Conservation (phyloP, 495 filamentous ascomycete species). For the Parathielavia hyrcaniae region DNA sequence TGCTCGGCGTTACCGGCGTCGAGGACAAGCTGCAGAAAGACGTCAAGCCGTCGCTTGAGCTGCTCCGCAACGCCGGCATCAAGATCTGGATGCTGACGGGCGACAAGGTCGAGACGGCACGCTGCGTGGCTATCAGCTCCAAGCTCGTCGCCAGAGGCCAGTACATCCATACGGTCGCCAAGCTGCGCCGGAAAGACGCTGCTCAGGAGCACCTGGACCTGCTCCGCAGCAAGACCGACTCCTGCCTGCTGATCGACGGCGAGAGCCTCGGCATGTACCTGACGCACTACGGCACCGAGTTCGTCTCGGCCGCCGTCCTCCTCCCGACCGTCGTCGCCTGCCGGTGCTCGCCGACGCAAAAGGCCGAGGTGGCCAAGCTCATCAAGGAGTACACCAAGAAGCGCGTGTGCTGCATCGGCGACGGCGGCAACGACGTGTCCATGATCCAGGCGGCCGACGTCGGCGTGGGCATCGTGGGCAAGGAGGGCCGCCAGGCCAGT, state of each 20-base stretch:
- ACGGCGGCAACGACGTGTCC: slow-evolving; percentile 96
- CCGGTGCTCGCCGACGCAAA: slow-evolving; percentile 94
- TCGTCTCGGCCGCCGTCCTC: slow-evolving; percentile 80
- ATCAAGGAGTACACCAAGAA: slow-evolving; percentile 92
- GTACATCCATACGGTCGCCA: slow-evolving; percentile 90
- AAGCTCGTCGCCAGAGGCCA: slow-evolving; percentile 93
- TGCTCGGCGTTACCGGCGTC: slow-evolving; percentile 93
- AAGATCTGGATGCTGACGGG: slow-evolving; percentile 99
- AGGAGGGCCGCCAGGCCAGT: slow-evolving; percentile 91
- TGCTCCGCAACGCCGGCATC: slow-evolving; percentile 95
- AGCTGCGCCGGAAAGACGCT: slow-evolving; percentile 66
- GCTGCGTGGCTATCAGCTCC: slow-evolving; percentile 90
- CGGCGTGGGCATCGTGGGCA: slow-evolving; percentile 95
- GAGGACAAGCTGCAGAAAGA: slow-evolving; percentile 94
- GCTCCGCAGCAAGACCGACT: slow-evolving; percentile 79
- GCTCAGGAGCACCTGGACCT: slow-evolving; percentile 84
- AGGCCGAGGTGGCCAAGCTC: slow-evolving; percentile 84
- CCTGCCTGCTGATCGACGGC: slow-evolving; percentile 89
- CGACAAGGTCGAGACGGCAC: slow-evolving; percentile 96
- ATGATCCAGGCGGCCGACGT: slow-evolving; percentile 99
- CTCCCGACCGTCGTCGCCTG: slow-evolving; percentile 93
- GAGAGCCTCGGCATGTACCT: slow-evolving; percentile 81
- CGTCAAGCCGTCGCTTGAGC: slow-evolving; percentile 89
- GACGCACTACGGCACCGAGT: slow-evolving; percentile 68
- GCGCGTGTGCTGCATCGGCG: slow-evolving; percentile 91